Base-by-base conservation (phyloP, 805 yeast genomes). In the Komagataella pastoris region DNA sequence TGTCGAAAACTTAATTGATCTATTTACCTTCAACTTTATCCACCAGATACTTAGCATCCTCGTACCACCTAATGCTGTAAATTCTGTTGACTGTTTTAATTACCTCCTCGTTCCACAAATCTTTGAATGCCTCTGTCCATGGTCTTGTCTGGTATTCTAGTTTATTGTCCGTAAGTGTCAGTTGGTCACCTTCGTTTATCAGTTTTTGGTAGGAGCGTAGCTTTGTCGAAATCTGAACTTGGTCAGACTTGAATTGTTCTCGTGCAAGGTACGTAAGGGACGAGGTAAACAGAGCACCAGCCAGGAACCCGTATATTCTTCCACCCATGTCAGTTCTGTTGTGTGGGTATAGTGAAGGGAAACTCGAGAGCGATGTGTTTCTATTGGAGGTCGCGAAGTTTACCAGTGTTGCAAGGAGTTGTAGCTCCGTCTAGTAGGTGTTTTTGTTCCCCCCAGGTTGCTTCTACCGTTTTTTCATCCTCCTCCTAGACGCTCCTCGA, bases 91-190 rank as follows among this genome's bases (percentile, higher is more conserved):
- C 86, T 53, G 76, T 74, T 47, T 69, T 71, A 53, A 83, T 73
- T 51, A 86, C 75, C 61, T 85, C 90, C 47, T 77, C 80, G 61
- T 86, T 83, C 95, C 95, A 86, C 46, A 85, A 72, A 59, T 86
- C 95, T 57, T 81, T 84, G 54, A 77, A 70, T 0, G 89, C 82
- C 63, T 87, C 89, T 7, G 59, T 59, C 36, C 79, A 54, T 8
- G 70, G 65, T 30, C 85, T 73, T 24, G 73, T 67, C 53, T 70
- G 65, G 53, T 79, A 79, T 18, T 69, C 61, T 48, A 70, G 61
- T 30, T 74, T 74, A 51, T 73, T 67, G 6, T 75, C 65, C 55
- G 76, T 77, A 40, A 70, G 67, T 36, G 77, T 70, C 12, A 75
- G 65, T 50, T 77, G 72, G 47, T 81, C 76, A 55, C 79, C 68